Conservation (phyloP, 1,284 basidiomycete genomes). For the Thelephora terrestris region DNA sequence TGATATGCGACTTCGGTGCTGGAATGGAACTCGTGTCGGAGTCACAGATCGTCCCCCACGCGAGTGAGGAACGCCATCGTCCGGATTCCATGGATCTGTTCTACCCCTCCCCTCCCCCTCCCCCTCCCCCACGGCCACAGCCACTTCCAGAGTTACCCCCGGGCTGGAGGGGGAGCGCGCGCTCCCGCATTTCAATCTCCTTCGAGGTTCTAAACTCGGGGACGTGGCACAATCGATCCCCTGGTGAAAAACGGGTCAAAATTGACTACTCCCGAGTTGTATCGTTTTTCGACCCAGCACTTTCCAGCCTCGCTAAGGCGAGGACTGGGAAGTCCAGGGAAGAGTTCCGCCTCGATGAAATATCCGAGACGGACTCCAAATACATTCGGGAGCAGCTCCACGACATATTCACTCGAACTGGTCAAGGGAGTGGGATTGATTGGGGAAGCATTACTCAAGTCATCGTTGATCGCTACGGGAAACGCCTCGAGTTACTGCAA, state of each 20-base stretch:
- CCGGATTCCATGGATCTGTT: neutral
- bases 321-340: neutral
- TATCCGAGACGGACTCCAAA: neutral
- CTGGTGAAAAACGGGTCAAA: neutral
- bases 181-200: neutral
- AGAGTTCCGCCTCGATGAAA: neutral
- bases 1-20: neutral
- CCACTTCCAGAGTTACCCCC: neutral
- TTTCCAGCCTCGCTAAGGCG: neutral
- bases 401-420: neutral
- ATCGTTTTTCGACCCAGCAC: neutral
- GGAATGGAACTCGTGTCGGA: neutral
- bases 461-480: constrained; percentile 5
- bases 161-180: neutral
- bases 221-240: neutral
- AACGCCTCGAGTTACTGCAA: constrained; percentile 4
- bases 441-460: constrained; percentile 4
- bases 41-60: neutral
- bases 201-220: neutral
- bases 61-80: neutral
- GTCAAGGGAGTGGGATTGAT: constrained; percentile 3
- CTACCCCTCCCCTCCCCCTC: neutral
- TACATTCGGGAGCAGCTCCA: neutral
- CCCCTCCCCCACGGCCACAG: neutral
- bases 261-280: neutral